These are phyloP conservation scores for Rhodosporidiobolus sp. DNA, from an alignment of 768 basidiomycete genomes.

Conservation along the genomic window DNA sequence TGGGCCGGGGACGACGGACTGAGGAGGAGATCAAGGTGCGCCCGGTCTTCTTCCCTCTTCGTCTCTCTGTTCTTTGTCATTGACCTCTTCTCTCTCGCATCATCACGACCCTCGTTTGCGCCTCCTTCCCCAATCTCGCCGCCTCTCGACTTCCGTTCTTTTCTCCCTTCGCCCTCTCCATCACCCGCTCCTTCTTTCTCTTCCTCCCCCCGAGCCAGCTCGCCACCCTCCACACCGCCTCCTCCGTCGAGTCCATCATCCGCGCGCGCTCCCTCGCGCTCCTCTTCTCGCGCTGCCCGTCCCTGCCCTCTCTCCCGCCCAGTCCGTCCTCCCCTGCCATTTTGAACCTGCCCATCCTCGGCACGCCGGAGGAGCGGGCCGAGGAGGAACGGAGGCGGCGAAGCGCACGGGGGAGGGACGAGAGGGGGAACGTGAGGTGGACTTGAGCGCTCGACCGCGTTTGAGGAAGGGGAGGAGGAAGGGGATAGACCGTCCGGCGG, in stretches of 20 bases:
- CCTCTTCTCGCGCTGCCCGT: slow-evolving; percentile 21
- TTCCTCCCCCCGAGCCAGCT: no score
- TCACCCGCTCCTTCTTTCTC: no score
- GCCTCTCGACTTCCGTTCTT: no score
- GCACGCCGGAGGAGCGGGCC: neutral
- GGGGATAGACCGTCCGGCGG: no score
- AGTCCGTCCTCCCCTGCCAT: neutral
- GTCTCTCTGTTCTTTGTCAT: neutral
- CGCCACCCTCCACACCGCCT: slow-evolving; percentile 9
- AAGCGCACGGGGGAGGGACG: slow-evolving; percentile 22
- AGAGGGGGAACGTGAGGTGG: slow-evolving; percentile 30
- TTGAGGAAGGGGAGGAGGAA: no score
- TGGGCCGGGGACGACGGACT: slow-evolving; percentile 8
- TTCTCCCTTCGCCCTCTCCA: no score
- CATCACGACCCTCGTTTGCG: neutral
- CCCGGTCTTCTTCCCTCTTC: neutral
- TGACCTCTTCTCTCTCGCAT: neutral
- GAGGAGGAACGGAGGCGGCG: slow-evolving; percentile 8
- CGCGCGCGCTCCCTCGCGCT: slow-evolving; percentile 22
- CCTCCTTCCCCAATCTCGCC: no score
- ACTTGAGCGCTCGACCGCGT: no score
- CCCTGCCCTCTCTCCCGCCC: neutral
- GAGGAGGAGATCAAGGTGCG: slow-evolving; percentile 23
- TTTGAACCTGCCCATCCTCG: neutral
- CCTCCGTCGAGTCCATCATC: slow-evolving; percentile 23